A percentile compares a stretch with the other conserved stretches of the same genome.
phyloP scores from a whole-genome alignment of 2,329 filamentous ascomycete species.

The Phoma sp. region DNA sequence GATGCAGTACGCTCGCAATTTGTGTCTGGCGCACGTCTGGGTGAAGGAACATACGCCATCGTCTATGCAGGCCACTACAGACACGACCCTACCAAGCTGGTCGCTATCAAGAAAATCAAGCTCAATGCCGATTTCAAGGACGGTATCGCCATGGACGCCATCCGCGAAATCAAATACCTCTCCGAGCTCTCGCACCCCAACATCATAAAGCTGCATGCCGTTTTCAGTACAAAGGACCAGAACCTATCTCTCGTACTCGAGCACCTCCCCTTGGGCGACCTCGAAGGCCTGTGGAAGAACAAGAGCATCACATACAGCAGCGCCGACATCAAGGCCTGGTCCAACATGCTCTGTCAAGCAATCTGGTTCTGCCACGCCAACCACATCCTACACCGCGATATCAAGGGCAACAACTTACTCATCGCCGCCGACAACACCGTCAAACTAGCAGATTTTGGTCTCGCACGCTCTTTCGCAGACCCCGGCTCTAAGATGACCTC shows the following conservation, averaged over 20 bases:
- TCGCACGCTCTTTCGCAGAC: conserved; percentile 88
- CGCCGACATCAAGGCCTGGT: conserved; percentile 97
- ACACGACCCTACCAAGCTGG: conserved; percentile 72
- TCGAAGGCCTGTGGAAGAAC: conserved; percentile 87
- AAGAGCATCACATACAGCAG: conserved; percentile 81
- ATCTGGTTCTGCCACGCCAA: conserved; percentile 98
- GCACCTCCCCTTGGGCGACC: conserved; percentile 89
- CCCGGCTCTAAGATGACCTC: conserved; percentile 88
- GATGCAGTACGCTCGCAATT: conserved; percentile 76
- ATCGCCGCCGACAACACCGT: conserved; percentile 92
- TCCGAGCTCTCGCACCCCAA: conserved; percentile 95
- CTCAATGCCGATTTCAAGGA: conserved; percentile 85
- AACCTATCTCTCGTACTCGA: conserved; percentile 97
- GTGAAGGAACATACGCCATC: conserved; percentile 95
- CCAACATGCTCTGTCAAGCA: conserved; percentile 92
- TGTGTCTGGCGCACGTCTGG: conserved; percentile 89
- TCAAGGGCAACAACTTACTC: conserved; percentile 97
- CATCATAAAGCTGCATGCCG: conserved; percentile 89
- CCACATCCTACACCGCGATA: conserved; percentile 92
- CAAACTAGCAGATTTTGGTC: conserved; percentile 97
- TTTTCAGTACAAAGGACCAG: conserved; percentile 95
- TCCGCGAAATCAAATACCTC: conserved; percentile 94
- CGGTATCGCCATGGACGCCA: conserved; percentile 90
- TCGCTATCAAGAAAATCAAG: conserved; percentile 96
- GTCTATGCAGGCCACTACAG: conserved; percentile 89